Conservation (phyloP, 192 early-diverging fungal species). For the Linnemannia zychae region DNA sequence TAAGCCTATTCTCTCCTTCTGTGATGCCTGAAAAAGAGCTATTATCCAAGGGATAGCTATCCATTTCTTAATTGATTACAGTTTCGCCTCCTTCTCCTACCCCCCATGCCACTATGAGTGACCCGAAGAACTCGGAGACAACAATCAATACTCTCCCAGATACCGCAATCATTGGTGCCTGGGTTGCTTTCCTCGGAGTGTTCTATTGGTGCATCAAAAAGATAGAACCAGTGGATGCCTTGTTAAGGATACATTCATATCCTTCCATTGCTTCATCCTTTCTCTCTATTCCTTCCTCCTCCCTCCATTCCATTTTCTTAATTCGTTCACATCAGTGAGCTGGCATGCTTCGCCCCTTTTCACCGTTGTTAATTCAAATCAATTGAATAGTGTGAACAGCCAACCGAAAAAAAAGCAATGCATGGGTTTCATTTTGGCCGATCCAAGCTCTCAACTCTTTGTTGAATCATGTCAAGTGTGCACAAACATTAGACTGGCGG, state of each 20-base stretch:
- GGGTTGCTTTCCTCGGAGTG: neutral
- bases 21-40: neutral
- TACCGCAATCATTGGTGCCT: neutral
- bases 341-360: neutral
- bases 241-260: neutral
- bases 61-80: neutral
- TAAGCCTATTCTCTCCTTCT: neutral
- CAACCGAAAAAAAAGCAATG: neutral
- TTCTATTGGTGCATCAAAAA: neutral
- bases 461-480: neutral
- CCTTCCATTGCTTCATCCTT: neutral
- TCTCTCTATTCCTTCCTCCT: neutral
- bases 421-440: neutral
- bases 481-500: too few species aligned
- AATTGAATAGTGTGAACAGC: neutral
- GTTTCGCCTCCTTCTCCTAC: neutral
- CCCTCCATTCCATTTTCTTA: neutral
- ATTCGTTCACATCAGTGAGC: neutral
- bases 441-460: neutral
- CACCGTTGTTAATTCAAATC: neutral
- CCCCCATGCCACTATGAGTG: neutral
- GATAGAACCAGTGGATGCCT: neutral
- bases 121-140: neutral
- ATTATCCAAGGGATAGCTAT: neutral
- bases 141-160: neutral